Conservation (phyloP, 169 alveolate species). For the Cryptosporidium meleagridis region DNA sequence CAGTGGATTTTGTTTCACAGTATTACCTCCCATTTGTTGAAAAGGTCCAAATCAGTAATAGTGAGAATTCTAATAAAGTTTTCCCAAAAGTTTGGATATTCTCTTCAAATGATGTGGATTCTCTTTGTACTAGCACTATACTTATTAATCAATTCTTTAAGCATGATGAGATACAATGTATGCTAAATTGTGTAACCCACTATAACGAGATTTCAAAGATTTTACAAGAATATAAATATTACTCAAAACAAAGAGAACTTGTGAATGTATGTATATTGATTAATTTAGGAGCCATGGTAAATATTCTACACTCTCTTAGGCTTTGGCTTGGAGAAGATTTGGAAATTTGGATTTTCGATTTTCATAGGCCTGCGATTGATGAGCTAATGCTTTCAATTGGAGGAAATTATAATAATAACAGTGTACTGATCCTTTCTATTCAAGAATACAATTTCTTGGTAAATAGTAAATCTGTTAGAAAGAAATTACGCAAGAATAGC, state of each 20-base stretch:
- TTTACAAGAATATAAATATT: slow-evolving; percentile 43
- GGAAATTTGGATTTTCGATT: slow-evolving; percentile 67
- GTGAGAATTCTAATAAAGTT: neutral
- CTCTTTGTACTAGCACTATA: slow-evolving; percentile 51
- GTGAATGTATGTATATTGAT: slow-evolving; percentile 41
- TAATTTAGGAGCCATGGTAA: slow-evolving; percentile 68
- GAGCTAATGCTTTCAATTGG: neutral
- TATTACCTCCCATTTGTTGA: slow-evolving; percentile 53
- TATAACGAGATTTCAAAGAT: slow-evolving; percentile 56
- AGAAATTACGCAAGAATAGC: slow-evolving; percentile 4
- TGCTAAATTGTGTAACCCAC: slow-evolving; percentile 67
- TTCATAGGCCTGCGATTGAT: slow-evolving; percentile 57
- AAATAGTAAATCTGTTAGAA: slow-evolving; percentile 16
- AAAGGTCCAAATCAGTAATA: neutral
- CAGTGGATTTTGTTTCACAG: slow-evolving; percentile 68
- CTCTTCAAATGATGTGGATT: slow-evolving; percentile 73
- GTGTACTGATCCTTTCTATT: slow-evolving; percentile 20
- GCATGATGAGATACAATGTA: slow-evolving; percentile 39
- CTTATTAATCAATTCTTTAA: slow-evolving; percentile 46
- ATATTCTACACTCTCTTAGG: slow-evolving; percentile 38
- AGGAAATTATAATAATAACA: neutral
- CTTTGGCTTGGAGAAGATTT: slow-evolving; percentile 61
- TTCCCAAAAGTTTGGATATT: slow-evolving; percentile 61
- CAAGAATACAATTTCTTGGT: slow-evolving; percentile 38
- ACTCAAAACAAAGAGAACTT: slow-evolving; percentile 26